Conservation (phyloP, 2,329 filamentous ascomycete genomes). For the Colletotrichum chrysophilum region DNA sequence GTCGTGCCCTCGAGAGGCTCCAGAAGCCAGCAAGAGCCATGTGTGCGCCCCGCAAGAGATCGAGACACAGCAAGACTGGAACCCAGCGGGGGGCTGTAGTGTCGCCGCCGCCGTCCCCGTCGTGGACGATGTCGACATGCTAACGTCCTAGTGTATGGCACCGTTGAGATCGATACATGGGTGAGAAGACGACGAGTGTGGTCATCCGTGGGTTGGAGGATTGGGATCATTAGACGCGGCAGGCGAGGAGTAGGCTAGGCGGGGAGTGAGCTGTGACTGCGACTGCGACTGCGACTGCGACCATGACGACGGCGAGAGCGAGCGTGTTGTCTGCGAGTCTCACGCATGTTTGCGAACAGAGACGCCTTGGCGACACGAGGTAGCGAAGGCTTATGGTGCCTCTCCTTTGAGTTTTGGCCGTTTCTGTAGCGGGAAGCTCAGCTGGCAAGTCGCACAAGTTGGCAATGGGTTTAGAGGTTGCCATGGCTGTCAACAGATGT, state of each 20-base stretch:
- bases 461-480: not conserved
- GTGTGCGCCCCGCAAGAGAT: not conserved
- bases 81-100: not conserved
- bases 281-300: not conserved
- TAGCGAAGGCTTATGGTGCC: not conserved
- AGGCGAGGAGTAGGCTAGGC: not conserved
- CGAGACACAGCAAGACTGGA: not conserved
- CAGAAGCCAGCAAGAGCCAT: not conserved
- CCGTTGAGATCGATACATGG: not conserved
- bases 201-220: not conserved
- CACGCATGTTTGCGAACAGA: not conserved
- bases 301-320: not conserved
- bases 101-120: not conserved
- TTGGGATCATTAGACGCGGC: not conserved
- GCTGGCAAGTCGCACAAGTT: not conserved
- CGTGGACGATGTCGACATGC: not conserved
- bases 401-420: not conserved
- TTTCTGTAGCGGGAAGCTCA: conserved; percentile 10
- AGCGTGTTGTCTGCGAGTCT: not conserved
- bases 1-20: not conserved
- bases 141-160: not conserved
- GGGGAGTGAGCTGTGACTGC: not conserved
- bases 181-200: not conserved
- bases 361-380: not conserved
- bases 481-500: not conserved